A percentile compares a stretch with the other conserved stretches of the same genome.
phyloP scores from a whole-genome alignment of 2,329 filamentous ascomycete genomes.

The Fusarium fracticaudum region DNA sequence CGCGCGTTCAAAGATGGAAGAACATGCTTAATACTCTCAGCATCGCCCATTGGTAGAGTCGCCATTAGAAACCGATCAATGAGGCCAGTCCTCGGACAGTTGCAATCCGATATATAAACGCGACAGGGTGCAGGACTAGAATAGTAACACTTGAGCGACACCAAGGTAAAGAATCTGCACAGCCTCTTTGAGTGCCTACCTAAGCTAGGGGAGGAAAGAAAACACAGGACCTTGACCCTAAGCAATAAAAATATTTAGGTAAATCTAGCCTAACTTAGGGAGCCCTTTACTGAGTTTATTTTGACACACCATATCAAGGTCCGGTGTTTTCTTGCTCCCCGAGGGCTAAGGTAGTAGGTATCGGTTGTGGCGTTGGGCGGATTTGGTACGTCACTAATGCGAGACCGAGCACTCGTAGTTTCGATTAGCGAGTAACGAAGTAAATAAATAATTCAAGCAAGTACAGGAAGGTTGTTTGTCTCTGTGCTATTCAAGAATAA shows the following conservation, averaged over 20 bases:
- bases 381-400: conserved; percentile 4
- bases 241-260: too few relatives aligned
- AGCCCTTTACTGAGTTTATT: too few relatives aligned
- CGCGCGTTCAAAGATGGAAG: conserved; percentile 18
- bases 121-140: conserved; percentile 9
- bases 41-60: conserved; percentile 19
- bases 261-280: too few relatives aligned
- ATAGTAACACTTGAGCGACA: conserved; percentile 22
- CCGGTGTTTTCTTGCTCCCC: too few relatives aligned
- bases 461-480: neutral
- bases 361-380: conserved; percentile 35
- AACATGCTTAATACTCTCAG: neutral
- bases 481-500: neutral
- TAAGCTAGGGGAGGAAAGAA: too few relatives aligned
- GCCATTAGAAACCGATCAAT: conserved; percentile 8
- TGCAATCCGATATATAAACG: conserved; percentile 6
- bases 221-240: too few relatives aligned
- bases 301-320: too few relatives aligned
- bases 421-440: neutral
- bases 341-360: neutral
- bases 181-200: conserved; percentile 21
- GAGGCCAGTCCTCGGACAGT: conserved; percentile 11
- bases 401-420: neutral
- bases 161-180: conserved; percentile 14
- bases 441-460: neutral